Conservation (phyloP, 2,329 filamentous ascomycete genomes). For the Bipolaris oryzae region DNA sequence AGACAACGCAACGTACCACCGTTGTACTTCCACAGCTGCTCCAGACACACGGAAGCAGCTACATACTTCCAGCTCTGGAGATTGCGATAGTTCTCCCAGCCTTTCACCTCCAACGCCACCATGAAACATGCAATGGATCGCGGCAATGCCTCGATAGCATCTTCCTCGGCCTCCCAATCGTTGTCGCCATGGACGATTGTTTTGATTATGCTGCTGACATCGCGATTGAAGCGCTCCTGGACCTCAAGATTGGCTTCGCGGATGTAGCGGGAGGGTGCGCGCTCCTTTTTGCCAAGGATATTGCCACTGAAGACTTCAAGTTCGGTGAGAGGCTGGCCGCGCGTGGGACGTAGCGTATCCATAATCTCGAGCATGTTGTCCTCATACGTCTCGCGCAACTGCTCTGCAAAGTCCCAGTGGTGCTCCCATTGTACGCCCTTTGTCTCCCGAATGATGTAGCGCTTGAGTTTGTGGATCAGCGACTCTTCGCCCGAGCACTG, state of each 20-base stretch:
- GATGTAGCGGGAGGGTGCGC: slow-evolving; percentile 41
- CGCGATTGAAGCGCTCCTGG: slow-evolving; percentile 50
- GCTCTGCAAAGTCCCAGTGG: slow-evolving; percentile 48
- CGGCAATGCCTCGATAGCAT: slow-evolving; percentile 51
- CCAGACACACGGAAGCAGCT: slow-evolving; percentile 57
- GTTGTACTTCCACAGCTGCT: slow-evolving; percentile 52
- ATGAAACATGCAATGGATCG: slow-evolving; percentile 59
- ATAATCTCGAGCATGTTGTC: slow-evolving; percentile 57
- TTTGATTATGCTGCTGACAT: slow-evolving; percentile 52
- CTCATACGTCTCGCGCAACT: slow-evolving; percentile 58
- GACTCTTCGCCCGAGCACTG: slow-evolving; percentile 12
- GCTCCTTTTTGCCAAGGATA: slow-evolving; percentile 59
- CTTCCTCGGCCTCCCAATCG: slow-evolving; percentile 32
- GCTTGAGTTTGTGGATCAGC: slow-evolving; percentile 46
- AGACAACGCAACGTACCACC: slow-evolving; percentile 19
- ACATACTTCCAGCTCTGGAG: slow-evolving; percentile 61
- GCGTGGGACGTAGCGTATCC: slow-evolving; percentile 43
- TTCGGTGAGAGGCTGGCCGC: slow-evolving; percentile 37
- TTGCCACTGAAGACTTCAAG: slow-evolving; percentile 61
- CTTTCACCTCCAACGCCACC: slow-evolving; percentile 47
- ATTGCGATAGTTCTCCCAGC: slow-evolving; percentile 34
- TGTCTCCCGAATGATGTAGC: slow-evolving; percentile 49
- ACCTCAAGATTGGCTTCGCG: slow-evolving; percentile 43
- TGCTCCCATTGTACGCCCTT: slow-evolving; percentile 51
- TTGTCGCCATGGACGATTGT: slow-evolving; percentile 52